These are phyloP conservation scores for Iris pallida DNA, from an alignment of 116 monocot species.

Conservation along the genomic window DNA sequence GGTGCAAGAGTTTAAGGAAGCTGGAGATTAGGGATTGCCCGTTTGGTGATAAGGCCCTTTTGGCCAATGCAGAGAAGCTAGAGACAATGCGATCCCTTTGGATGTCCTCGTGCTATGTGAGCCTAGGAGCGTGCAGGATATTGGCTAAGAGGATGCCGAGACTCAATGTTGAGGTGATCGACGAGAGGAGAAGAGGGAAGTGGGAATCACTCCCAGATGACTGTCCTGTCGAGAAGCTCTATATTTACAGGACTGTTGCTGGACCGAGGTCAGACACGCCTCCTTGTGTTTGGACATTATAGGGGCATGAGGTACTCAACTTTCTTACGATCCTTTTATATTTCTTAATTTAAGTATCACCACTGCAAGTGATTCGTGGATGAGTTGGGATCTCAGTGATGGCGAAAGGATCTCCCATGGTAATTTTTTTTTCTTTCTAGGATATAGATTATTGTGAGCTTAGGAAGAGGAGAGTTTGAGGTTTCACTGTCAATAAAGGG, in stretches of 20 bases:
- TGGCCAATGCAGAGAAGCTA: slow-evolving; percentile 57
- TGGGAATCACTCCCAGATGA: slow-evolving; percentile 39
- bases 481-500: slow-evolving; percentile 6
- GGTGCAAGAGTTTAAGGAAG: slow-evolving; percentile 64
- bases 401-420: not conserved
- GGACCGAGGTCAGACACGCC: slow-evolving; percentile 63
- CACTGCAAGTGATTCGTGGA: not conserved
- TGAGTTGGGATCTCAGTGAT: not conserved
- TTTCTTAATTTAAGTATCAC: slow-evolving; percentile 10
- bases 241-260: slow-evolving; percentile 67
- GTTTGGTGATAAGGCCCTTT: slow-evolving; percentile 67
- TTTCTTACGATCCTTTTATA: slow-evolving; percentile 1
- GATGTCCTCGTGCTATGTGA: slow-evolving; percentile 81
- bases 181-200: slow-evolving; percentile 35
- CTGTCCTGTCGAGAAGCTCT: slow-evolving; percentile 63
- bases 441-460: not conserved
- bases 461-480: not conserved
- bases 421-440: slow-evolving; percentile 1
- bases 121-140: slow-evolving; percentile 55
- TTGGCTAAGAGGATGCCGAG: slow-evolving; percentile 61
- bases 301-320: slow-evolving; percentile 15
- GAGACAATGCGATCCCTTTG: slow-evolving; percentile 99
- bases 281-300: slow-evolving; percentile 45
- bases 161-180: slow-evolving; percentile 75
- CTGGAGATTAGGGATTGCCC: slow-evolving; percentile 88